Conservation (phyloP, 768 basidiomycete species). For the Porpolomopsis calyptriformis region DNA sequence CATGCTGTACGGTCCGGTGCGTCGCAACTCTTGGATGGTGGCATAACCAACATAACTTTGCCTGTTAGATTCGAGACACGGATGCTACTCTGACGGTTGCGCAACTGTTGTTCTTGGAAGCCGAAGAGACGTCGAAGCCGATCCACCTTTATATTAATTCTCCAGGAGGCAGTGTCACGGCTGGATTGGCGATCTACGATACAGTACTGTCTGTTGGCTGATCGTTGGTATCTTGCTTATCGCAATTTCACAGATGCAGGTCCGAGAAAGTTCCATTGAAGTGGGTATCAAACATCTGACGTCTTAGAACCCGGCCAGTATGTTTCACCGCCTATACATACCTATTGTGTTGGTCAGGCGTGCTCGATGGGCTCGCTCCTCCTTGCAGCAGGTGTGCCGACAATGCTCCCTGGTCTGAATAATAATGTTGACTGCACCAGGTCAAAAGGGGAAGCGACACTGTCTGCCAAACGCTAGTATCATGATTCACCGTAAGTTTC, state of each 20-base stretch:
- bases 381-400: constrained; percentile 58
- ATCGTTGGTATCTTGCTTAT: not conserved
- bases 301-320: constrained; percentile 42
- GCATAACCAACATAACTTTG: constrained; percentile 9
- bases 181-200: constrained; percentile 94
- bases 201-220: constrained; percentile 50
- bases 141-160: constrained; percentile 97
- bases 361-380: constrained; percentile 94
- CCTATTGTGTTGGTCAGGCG: constrained; percentile 91
- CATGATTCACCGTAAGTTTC: constrained; percentile 87
- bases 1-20: constrained; percentile 87
- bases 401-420: not conserved
- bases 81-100: constrained; percentile 83
- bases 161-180: constrained; percentile 92
- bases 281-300: constrained; percentile 1
- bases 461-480: constrained; percentile 89
- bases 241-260: constrained; percentile 53
- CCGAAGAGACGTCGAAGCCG: constrained; percentile 87
- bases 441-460: constrained; percentile 79
- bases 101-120: constrained; percentile 90
- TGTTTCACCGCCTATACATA: constrained; percentile 90
- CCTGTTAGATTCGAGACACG: constrained; percentile 70
- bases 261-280: constrained; percentile 18
- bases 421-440: constrained; percentile 2
- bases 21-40: constrained; percentile 18